These are phyloP conservation scores for Tephrocybe sp. DNA, from an alignment of 768 basidiomycete genomes.

Conservation along the genomic window DNA sequence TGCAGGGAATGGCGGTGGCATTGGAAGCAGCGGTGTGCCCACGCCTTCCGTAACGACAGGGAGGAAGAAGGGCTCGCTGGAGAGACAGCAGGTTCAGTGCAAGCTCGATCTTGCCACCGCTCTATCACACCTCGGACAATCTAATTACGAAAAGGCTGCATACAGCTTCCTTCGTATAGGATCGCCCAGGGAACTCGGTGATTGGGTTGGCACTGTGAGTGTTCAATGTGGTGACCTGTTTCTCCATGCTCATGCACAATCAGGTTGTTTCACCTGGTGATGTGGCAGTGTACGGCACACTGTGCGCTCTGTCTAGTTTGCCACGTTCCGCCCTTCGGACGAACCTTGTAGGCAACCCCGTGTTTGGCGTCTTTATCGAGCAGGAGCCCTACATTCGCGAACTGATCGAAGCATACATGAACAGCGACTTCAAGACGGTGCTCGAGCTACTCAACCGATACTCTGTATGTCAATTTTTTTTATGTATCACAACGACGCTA, in stretches of 20 bases:
- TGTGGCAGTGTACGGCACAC: conserved; percentile 81
- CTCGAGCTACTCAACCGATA: conserved; percentile 71
- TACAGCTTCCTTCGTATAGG: conserved; percentile 68
- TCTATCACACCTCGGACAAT: conserved; percentile 68
- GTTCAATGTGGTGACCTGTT: not conserved
- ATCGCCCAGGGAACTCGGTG: conserved; percentile 60
- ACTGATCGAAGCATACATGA: conserved; percentile 81
- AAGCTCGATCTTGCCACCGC: conserved; percentile 83
- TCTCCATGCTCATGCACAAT: not conserved
- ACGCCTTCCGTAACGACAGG: conserved; percentile 25
- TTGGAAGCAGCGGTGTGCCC: conserved; percentile 11
- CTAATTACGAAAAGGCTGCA: conserved; percentile 81
- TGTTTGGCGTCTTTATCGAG: conserved; percentile 77
- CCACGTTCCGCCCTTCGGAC: conserved; percentile 67
- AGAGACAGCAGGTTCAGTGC: conserved; percentile 67
- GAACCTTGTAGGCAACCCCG: conserved; percentile 63
- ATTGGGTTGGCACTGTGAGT: conserved; percentile 73
- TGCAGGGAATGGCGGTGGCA: conserved; percentile 17
- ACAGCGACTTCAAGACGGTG: conserved; percentile 81
- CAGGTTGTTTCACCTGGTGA: conserved; percentile 79
- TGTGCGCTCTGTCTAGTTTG: conserved; percentile 81
- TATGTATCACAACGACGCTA: not conserved
- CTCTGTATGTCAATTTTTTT: conserved; percentile 45
- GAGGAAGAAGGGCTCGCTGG: conserved; percentile 50
- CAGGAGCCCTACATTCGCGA: conserved; percentile 86